Evolutionary conservation across 495 filamentous ascomycete genomes (phyloP), one percentile per base, ranked within the genome.

Genomic region (Neurospora terricola): DNA sequence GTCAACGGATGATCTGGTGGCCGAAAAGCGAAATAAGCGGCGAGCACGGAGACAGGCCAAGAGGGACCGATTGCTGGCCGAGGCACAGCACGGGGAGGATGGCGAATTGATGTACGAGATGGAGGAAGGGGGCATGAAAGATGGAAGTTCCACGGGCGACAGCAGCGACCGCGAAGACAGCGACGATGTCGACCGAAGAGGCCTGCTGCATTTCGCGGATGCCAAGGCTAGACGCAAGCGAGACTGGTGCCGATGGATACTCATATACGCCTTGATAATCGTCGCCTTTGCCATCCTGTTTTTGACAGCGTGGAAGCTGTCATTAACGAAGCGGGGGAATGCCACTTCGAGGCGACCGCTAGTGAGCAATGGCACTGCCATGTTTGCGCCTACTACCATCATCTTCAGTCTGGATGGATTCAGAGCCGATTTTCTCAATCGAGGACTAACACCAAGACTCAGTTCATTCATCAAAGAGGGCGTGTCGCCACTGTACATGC

Each of bases 331-430:
- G 72, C 71, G 69, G 8, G 27, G 54, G 27, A 66, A 66, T 9
- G 14, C 12, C 54, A 34, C 27, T 36, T 66, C 54, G 7, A 66
- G 54, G 16, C 54, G 27, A 18, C 54, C 23, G 27, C 74, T 88
- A n/a, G 77, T 87, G 45, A 93, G 88, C 74, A 95, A 95, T 79
- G 96, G 96, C 38, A 96, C 94, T 0, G 90, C 94, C 2, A 80
- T 90, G 11, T 99, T 97, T 79, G 90, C 89, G 4, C 93, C 93
- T 21, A 99, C 96, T 0, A 99, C 96, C 1, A 92, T 99, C 48
- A 81, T 98, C 68, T 92, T 99, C 75, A 98, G 95, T 42, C 86
- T 99, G 11, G 96, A 99, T 81, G 96, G 96, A 3, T 98, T 99
- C 80, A 90, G 96, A n/a, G 94, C 96, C 3, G 96, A 98, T 80